Evolutionary conservation across 2,329 filamentous ascomycete genomes (phyloP).

Genomic region (Diplodia scrobiculata): DNA sequence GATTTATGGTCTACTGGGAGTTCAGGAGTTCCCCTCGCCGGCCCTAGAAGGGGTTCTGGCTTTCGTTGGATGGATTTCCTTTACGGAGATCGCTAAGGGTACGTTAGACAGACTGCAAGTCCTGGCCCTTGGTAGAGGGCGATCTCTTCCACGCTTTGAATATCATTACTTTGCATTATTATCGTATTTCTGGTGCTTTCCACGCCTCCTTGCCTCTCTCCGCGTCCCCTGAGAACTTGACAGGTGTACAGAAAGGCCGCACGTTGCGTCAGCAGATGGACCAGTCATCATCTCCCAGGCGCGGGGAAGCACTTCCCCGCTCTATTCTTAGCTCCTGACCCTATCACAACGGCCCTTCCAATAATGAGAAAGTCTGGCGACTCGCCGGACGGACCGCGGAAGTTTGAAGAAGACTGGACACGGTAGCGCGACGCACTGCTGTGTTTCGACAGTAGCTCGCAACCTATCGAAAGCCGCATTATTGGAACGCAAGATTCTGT

Average conservation of each 20-base stretch:
- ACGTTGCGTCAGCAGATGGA: constrained; percentile 1
- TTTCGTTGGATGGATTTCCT: neutral
- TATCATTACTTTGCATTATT: constrained; percentile 9
- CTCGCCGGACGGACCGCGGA: constrained; percentile 13
- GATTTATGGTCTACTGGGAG: neutral
- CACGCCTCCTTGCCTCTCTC: neutral
- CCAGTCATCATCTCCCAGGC: constrained; percentile 17
- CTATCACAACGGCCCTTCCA: neutral
- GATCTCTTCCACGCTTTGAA: neutral
- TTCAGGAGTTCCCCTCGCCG: constrained; percentile 1
- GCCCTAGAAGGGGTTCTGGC: neutral
- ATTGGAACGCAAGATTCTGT: neutral
- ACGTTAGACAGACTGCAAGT: constrained; percentile 13
- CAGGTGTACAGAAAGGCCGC: neutral
- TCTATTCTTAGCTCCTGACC: constrained; percentile 5
- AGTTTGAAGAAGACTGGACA: neutral
- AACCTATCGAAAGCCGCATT: neutral
- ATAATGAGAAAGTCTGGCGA: constrained; percentile 9
- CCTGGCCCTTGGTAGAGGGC: neutral
- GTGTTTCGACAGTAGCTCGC: neutral
- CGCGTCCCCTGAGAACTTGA: neutral
- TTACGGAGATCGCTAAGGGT: constrained; percentile 6
- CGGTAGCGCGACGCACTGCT: neutral
- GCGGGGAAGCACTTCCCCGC: constrained; percentile 13
- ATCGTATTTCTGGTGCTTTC: constrained; percentile 1